Base-by-base conservation (phyloP, 2,329 filamentous ascomycete genomes). In the Fusarium temperatum region DNA sequence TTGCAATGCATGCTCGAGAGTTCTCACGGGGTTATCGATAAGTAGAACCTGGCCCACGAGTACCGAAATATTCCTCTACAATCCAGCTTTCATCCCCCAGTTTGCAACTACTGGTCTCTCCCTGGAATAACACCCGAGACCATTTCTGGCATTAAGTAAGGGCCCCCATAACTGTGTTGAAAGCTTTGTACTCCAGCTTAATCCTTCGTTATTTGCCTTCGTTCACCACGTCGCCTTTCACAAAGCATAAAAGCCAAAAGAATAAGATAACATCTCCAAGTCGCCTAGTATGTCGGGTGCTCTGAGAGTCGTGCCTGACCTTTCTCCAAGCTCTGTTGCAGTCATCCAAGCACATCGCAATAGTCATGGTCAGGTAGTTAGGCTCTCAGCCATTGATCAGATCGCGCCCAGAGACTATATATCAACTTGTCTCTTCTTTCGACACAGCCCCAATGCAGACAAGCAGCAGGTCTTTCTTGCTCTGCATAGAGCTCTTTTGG, bases 161-260 rank as follows among this genome's bases (percentile, higher is more conserved):
- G 44, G 6, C 8, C 5, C 10, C 12, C 8, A 20, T 6, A 10
- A 20, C 24, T 9, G 0, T 9, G 17, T 4, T 4, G 8, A 26
- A 28, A 14, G 18, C 18, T 20, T 24, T 9, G 8, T 0, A 14
- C 18, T 15, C 6, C 44, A 10, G 12, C 10, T 15, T 10, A 14
- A 47, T 47, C 0, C 6, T 28, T 28, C 20, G 5, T 47, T 47
- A 14, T 41, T 12, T 20, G 10, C 13, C 6, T 20, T 14, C 5
- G 0, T 20, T 47, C 12, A 47, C 12, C 12, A 28, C 17, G 24
- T 4, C 17, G 24, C 24, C 18, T 12, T 20, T 45, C 8, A 6
- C 24, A 45, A 26, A 28, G 12, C 18, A 28, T 13, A 22, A 6
- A 22, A 47, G 4, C 18, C 24, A 47, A 47, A 41, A 14, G 12